Conservation (phyloP, 805 yeast genomes). For the Nakazawaea ernobii region DNA sequence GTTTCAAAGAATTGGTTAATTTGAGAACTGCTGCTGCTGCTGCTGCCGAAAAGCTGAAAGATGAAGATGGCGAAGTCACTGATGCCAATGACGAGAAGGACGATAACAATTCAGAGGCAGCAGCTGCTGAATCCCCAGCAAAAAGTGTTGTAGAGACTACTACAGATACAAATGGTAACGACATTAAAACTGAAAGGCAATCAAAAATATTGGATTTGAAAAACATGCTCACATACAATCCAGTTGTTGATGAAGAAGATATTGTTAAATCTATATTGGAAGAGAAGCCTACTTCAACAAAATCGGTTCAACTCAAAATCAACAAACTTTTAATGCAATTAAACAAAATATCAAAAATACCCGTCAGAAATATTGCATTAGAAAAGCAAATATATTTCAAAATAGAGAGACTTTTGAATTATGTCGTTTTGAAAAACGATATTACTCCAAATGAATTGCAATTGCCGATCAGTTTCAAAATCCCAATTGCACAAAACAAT, state of each 20-base stretch:
- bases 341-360: slow-evolving; percentile 22
- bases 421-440: slow-evolving; percentile 22
- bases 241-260: slow-evolving; percentile 6
- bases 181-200: slow-evolving; percentile 18
- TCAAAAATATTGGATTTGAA: slow-evolving; percentile 2
- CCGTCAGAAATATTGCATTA: slow-evolving; percentile 2
- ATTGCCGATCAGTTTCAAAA: slow-evolving; percentile 27
- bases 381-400: slow-evolving; percentile 39
- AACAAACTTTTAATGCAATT: slow-evolving; percentile 41
- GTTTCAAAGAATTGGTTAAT: slow-evolving; percentile 32
- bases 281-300: background rate
- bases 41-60: background rate
- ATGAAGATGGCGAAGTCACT: background rate
- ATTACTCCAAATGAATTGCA: slow-evolving; percentile 28
- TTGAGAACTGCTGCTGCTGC: slow-evolving; percentile 6
- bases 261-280: slow-evolving; percentile 1
- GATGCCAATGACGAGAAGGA: background rate
- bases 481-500: slow-evolving; percentile 70
- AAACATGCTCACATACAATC: slow-evolving; percentile 4
- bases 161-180: background rate
- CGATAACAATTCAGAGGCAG: slow-evolving; percentile 2
- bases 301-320: slow-evolving; percentile 27
- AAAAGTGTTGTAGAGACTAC: background rate
- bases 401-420: slow-evolving; percentile 39
- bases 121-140: background rate